phyloP scores from a whole-genome alignment of 805 yeast genomes.

The Ogataea saltuana region DNA sequence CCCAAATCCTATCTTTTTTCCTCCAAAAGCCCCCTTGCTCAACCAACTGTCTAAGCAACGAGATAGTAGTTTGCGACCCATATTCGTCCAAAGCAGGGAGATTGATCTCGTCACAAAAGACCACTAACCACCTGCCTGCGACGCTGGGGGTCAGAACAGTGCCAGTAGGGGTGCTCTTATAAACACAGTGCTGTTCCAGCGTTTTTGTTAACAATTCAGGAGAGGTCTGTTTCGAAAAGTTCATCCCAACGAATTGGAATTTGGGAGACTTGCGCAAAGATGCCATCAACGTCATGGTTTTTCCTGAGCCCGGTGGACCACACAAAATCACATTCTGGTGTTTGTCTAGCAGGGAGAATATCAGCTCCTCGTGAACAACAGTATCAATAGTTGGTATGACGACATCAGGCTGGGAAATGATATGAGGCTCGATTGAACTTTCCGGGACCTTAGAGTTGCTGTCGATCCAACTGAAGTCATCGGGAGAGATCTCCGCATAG shows the following conservation, averaged over 20 bases:
- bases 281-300: conserved; percentile 84
- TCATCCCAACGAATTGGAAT: conserved; percentile 64
- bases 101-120: conserved; percentile 91
- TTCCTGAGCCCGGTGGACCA: conserved; percentile 98
- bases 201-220: conserved; percentile 61
- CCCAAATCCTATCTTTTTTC: conserved; percentile 60
- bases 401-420: conserved; percentile 58
- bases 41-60: conserved; percentile 71
- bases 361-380: conserved; percentile 57
- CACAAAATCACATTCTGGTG: conserved; percentile 69
- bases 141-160: conserved; percentile 55
- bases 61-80: conserved; percentile 72
- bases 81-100: conserved; percentile 70
- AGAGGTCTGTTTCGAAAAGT: conserved; percentile 79
- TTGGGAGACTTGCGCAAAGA: conserved; percentile 60
- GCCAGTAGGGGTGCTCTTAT: conserved; percentile 54
- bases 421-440: conserved; percentile 54
- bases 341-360: conserved; percentile 56
- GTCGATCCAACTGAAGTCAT: conserved; percentile 48
- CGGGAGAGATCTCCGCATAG: conserved; percentile 46
- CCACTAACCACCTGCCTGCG: conserved; percentile 68
- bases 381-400: conserved; percentile 85
- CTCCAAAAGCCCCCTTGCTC: conserved; percentile 82
- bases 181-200: conserved; percentile 71
- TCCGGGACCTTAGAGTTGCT: conserved; percentile 43